Evolutionary conservation across 2,329 filamentous ascomycete genomes (phyloP), one percentile per base, ranked within the genome.

Genomic region (Blumeriella jaapii): DNA sequence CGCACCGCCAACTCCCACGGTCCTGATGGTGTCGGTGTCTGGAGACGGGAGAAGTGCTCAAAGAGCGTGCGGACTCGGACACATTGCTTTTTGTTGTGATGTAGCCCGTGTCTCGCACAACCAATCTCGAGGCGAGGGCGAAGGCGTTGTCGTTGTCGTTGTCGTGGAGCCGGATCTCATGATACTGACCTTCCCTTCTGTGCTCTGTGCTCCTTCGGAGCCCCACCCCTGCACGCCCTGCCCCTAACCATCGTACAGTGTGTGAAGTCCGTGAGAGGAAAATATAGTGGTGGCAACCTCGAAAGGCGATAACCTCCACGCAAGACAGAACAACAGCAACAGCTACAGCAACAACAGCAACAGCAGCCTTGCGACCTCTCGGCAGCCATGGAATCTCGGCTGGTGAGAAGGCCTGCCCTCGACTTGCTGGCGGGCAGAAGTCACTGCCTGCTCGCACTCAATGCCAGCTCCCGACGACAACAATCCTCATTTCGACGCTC

Each of bases 401-500:
- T 55, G 37, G 23, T 57, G n/a, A 39, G 50, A 33, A 46, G 52
- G 38, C 55, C 55, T 10, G 36, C 49, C 24, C 26, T 39, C 29
- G 46, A 48, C 27, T 27, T 56, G 19, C 29, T 54, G 15, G 49
- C 48, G 9, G 39, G 38, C 22, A 42, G 44, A 33, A 40, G 37
- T 27, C 49, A 54, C 46, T 53, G 45, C 25, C 35, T 55, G 9
- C 23, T 54, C 12, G 34, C 49, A 17, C 40, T 50, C 26, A 56
- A 46, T 31, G 38, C 43, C 34, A 33, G 47, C n/a, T 38, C 46
- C 9, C 47, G 45, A 28, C 54, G 54, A 17, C 43, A 55, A 43
- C 47, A 58, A 42, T 55, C 54, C 20, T 51, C 53, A 20, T 56
- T 48, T 34, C 49, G 55, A 15, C 54, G 55, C 28, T 48, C 53